Percentiles rank a stretch among this genome's conserved stretches.
These are phyloP conservation scores for Zelopaecilomyces penicillatus DNA, from an alignment of 2,329 filamentous ascomycete genomes.

Conservation along the genomic window DNA sequence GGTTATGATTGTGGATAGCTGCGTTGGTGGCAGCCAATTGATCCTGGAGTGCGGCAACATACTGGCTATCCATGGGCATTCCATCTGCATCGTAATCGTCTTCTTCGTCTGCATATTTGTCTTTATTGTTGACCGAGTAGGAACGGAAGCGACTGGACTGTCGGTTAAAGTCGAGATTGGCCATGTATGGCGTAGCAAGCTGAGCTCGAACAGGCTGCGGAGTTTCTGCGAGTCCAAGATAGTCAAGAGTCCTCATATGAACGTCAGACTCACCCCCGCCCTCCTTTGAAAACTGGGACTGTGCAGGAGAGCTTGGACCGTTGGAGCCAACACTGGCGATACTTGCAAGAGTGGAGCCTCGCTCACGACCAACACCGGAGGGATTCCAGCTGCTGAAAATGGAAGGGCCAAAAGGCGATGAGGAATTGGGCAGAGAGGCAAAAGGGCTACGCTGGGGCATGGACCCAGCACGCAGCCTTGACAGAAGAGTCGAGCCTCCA, in stretches of 20 bases:
- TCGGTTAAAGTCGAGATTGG: constrained; percentile 66
- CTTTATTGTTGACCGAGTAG: constrained; percentile 97
- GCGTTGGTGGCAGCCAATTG: constrained; percentile 56
- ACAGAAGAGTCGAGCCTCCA: constrained; percentile 66
- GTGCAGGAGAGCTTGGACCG: constrained; percentile 76
- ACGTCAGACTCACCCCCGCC: constrained; percentile 81
- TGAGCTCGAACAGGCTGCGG: constrained; percentile 72
- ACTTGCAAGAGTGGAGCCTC: constrained; percentile 75
- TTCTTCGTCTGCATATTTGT: constrained; percentile 88
- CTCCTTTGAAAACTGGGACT: constrained; percentile 79
- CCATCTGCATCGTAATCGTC: constrained; percentile 58
- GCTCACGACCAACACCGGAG: constrained; percentile 57
- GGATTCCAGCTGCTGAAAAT: constrained; percentile 86
- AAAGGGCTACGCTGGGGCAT: constrained; percentile 83
- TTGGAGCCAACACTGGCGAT: constrained; percentile 86
- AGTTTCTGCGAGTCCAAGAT: constrained; percentile 88
- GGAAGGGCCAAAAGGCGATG: constrained; percentile 74
- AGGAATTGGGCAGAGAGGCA: constrained; percentile 43
- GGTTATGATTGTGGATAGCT: constrained; percentile 81
- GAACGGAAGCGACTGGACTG: constrained; percentile 86
- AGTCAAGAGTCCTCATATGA: constrained; percentile 83
- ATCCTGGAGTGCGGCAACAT: constrained; percentile 53
- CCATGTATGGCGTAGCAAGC: constrained; percentile 65
- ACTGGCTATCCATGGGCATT: constrained; percentile 45
- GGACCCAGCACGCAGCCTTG: constrained; percentile 80